phyloP scores from a whole-genome alignment of 768 basidiomycete species.

The Tulasnella sp. region DNA sequence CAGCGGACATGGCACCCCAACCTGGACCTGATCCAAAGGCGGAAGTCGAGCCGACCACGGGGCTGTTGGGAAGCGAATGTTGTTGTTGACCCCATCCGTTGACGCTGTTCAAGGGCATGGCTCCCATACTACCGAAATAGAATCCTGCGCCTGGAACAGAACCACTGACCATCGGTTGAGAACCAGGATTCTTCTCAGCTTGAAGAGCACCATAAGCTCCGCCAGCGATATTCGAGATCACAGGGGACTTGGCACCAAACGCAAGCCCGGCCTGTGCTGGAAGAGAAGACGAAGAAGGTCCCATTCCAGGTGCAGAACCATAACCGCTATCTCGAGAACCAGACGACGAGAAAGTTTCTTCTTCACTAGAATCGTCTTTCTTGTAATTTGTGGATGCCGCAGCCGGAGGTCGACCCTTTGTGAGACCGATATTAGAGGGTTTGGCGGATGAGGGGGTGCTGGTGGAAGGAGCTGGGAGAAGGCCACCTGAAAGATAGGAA shows the following conservation, averaged over 20 bases:
- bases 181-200: background rate
- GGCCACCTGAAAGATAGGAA: slow-evolving; percentile 45
- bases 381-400: slow-evolving; percentile 22
- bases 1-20: no score
- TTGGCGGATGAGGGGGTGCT: background rate
- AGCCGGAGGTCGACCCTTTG: slow-evolving; percentile 20
- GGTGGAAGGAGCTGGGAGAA: slow-evolving; percentile 11
- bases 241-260: background rate
- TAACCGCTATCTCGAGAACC: background rate
- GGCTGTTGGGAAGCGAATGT: no score
- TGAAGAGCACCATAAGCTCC: no score
- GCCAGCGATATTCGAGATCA: background rate
- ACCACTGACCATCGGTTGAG: background rate
- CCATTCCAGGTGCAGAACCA: background rate
- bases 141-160: background rate
- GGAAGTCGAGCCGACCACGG: no score
- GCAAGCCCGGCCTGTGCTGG: background rate
- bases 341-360: slow-evolving; percentile 2
- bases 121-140: slow-evolving; percentile 3
- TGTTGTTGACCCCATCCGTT: no score
- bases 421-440: slow-evolving; percentile 17
- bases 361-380: slow-evolving; percentile 19
- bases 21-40: no score
- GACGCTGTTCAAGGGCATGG: no score
- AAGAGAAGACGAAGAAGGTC: background rate